A percentile compares a stretch with the other conserved stretches of the same genome.
These are phyloP conservation scores for Cyclostephanos invisitatus DNA, from an alignment of 108 stramenopile species.

Conservation along the genomic window DNA sequence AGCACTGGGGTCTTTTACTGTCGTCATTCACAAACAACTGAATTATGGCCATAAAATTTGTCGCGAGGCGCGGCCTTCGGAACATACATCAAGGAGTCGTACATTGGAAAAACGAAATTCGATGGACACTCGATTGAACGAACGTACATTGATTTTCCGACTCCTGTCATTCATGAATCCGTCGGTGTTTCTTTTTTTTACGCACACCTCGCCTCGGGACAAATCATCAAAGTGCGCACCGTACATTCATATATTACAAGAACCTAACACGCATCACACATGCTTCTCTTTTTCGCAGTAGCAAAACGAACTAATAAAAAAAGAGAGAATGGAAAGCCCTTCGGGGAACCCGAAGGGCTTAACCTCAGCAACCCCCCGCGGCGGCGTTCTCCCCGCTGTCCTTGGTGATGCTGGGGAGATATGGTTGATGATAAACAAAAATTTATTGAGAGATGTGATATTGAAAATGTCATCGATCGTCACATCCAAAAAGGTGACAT, in stretches of 20 bases:
- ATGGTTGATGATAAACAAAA: not conserved
- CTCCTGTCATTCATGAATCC: constrained; percentile 18
- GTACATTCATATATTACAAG: not conserved
- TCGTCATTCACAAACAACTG: constrained; percentile 15
- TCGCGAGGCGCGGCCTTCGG: not conserved
- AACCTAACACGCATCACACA: not conserved
- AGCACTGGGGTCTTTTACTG: not conserved
- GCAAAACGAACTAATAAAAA: not conserved
- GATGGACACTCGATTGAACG: not conserved
- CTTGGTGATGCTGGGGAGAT: constrained; percentile 68
- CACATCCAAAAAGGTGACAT: not conserved
- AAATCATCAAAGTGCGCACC: not conserved
- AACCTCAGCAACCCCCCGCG: constrained; percentile 98
- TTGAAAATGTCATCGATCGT: not conserved
- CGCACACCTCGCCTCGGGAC: not conserved
- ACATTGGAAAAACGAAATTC: not conserved
- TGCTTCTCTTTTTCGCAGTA: not conserved
- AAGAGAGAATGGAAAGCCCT: constrained; percentile 1
- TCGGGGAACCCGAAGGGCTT: constrained; percentile 83
- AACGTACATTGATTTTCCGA: not conserved
- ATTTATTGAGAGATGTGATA: not conserved
- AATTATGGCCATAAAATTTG: not conserved
- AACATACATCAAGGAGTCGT: constrained; percentile 10
- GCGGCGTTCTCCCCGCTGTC: constrained; percentile 88
- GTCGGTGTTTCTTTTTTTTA: not conserved